Base-by-base conservation (phyloP, 2,329 filamentous ascomycete species). In the Botrytis porri region DNA sequence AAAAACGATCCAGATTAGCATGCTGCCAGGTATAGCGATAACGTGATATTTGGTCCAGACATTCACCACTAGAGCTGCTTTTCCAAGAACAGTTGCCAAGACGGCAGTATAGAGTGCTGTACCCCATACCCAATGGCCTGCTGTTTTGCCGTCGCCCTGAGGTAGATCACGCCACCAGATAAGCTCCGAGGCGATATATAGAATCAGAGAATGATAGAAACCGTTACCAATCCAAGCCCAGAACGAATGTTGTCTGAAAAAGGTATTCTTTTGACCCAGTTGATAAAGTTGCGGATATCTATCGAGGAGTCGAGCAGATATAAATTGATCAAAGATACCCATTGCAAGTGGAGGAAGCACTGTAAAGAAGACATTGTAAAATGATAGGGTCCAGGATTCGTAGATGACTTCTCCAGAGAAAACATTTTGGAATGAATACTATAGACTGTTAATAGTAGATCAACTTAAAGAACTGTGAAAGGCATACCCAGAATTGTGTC, bases 41-140 rank as follows among this genome's bases (percentile, higher is more conserved):
- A 99, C 89, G 74, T 97, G 95, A 82, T 97, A 99, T 83, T 99
- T 99, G 65, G 96, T 99, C 96, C 96, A 99, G 83, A 97, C 95
- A 82, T 94, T 98, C 35, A 95, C 97, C 77, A 98, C 93, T 74
- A 99, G 87, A 1, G 94, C 94, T 5, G 96, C 96, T 84, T 99
- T 99, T 75, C 94, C 93, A 6, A 99, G 89, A 0, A 98, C 95
- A 0, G 96, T 98, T 37, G 95, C 89, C 35, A 99, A 88, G n/a
- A 94, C 94, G 10, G 96, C 91, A 1, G 94, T 97, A 84, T 99
- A 99, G 37, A 98, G 86, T n/a, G 92, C 90, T 9, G 94, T 94
- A 73, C 95, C 96, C 96, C 96, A 99, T 5, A 98, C 93, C 96
- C 96, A 99, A 82, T 98, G 96, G 1, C 95, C 96, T 16, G 93